Base-by-base conservation (phyloP, 495 filamentous ascomycete genomes). In the Xylaria bambusicola region DNA sequence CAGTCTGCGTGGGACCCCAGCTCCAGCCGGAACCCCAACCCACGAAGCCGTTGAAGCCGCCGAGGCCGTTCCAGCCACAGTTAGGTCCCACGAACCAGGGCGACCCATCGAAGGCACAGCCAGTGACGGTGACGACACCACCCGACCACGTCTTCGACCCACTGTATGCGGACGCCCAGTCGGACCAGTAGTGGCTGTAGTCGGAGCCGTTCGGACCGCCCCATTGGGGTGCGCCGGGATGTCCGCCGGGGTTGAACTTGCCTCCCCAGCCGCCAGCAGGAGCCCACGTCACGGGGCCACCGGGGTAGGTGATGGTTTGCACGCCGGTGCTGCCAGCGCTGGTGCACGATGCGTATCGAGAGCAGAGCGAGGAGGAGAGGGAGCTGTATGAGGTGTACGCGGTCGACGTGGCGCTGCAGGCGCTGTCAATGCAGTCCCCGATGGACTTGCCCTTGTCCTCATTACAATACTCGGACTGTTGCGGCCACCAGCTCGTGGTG, bases 1-100 rank as follows among this genome's bases (percentile, higher is more conserved):
- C 55, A 4, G 77, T 80, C 1, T 56, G 67, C 4, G 76, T 72
- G 17, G 66, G 66, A 4, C 68, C 66, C 68, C 65, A 69, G 50
- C 66, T 73, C 77, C 77, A 79, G 18, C 75, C 76, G 7, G 56
- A 27, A n/a, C 77, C 77, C 76, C 76, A 78, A 33, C 68, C 69
- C 26, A 73, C 74, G 73, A 76, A 80, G n/a, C 74, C 74, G 36
- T 74, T 66, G 49, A 68, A 71, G 5, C 63, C 62, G 17, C 65
- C 74, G 15, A 71, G 69, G 17, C 70, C 73, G 29, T 61, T 58
- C 45, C 73, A 72, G 40, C 71, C 77, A 9, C 76, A 77, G 54
- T 71, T 73, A 1, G 77, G 77, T 2, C 76, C 76, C 47, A 77
- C 76, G 17, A 73, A 75, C 77, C 77, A 78, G 0, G 74, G 73